Evolutionary conservation across 2,329 filamentous ascomycete species (phyloP), one percentile per base, ranked within the genome.

Genomic region (Cladophialophora psammophila): DNA sequence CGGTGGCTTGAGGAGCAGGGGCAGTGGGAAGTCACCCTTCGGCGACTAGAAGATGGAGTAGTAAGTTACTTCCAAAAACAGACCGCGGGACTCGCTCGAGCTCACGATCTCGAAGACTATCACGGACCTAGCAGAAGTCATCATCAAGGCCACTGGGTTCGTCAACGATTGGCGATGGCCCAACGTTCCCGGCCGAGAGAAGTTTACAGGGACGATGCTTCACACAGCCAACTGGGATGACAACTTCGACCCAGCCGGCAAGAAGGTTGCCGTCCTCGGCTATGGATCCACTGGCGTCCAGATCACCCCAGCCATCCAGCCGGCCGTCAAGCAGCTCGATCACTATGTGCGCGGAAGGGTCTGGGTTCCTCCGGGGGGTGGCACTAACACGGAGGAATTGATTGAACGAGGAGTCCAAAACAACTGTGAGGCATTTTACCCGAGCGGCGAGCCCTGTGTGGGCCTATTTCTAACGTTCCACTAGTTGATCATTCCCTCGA

Each of bases 61-160:
- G 38, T 48, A 35, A 40, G 13, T 15, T 69, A 75, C 26, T 65
- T 60, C n/a, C n/a, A n/a, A n/a, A n/a, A n/a, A n/a, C n/a, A n/a
- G n/a, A n/a, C n/a, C n/a, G n/a, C n/a, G 48, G 81, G 81, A 38
- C 5, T 13, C 36, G 10, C 36, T 10, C 36, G 36, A n/a, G n/a
- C n/a, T 38, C 36, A 38, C 13, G 7, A n/a, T n/a, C n/a, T n/a
- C n/a, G n/a, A n/a, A n/a, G n/a, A n/a, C n/a, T n/a, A n/a, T n/a
- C n/a, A n/a, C n/a, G n/a, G n/a, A n/a, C n/a, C n/a, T n/a, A n/a
- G n/a, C n/a, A n/a, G 84, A 86, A 70, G 86, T 87, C 65, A 75
- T 88, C 15, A 78, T 88, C 31, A 85, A 83, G 8, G 86, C 83
- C 1, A 85, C 87, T 32, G 86, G 87, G 1, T 84, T 87, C 70